Base-by-base conservation (phyloP, 2,329 filamentous ascomycete genomes). In the Nigrospora sphaerica region DNA sequence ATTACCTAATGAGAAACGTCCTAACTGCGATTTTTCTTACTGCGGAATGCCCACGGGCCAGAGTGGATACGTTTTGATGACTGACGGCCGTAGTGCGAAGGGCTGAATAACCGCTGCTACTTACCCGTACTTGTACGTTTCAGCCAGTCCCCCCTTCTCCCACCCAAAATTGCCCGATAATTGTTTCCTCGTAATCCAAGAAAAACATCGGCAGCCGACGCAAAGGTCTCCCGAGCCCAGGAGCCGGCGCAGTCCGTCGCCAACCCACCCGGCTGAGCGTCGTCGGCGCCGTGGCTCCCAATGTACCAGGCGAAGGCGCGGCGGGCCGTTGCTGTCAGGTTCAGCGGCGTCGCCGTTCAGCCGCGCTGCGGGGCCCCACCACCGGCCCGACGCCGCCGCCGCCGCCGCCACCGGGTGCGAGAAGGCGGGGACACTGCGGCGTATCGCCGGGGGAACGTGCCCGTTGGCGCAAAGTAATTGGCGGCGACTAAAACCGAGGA, bases 401-500 rank as follows among this genome's bases (percentile, higher is more conserved):
- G 45, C 33, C 0, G 53, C 49, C 12, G 51, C 51, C 12, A 48
- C 53, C 39, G 54, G 53, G 28, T 54, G 42, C n/a, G 39, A 42
- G 34, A 55, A 55, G 1, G 53, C 50, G 36, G 54, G 52, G 41
- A 55, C 33, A 1, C 53, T n/a, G 49, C 1, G 48, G 54, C 10
- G 42, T 16, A 41, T 55, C 53, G 13, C 44, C n/a, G n/a, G 4
- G 49, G 43, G 38, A 54, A 46, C 0, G 38, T 12, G 6, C 53
- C 53, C 1, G 47, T 52, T 18, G 54, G 51, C 33, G 39, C 42
- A 40, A 54, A 54, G 28, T 51, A 54, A 35, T 55, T 55, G 11
- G 50, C 53, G 12, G 53, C 47, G n/a, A 51, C 52, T 3, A 55
- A 45, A 18, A 54, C 49, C 2, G 53, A 55, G 6, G 53, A 55